Conservation (phyloP, 495 filamentous ascomycete genomes). For the Hypoxylon cercidicola region DNA sequence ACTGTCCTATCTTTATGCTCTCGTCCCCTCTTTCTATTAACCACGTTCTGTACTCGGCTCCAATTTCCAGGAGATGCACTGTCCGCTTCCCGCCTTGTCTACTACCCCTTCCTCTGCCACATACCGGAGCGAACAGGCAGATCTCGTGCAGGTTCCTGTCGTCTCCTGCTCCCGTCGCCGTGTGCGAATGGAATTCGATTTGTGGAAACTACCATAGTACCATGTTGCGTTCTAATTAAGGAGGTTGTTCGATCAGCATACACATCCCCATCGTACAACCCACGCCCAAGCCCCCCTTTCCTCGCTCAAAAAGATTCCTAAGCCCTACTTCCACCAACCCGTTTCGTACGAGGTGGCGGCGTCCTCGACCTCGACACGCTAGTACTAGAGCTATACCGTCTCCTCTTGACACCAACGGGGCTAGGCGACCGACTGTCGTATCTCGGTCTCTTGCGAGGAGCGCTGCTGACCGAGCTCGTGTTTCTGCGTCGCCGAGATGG, state of each 20-base stretch:
- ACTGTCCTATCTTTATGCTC: no score
- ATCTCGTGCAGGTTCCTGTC: no score
- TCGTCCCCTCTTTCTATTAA: no score
- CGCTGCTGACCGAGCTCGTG: slow-evolving; percentile 37
- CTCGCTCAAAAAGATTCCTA: slow-evolving; percentile 3
- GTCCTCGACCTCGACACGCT: slow-evolving; percentile 27
- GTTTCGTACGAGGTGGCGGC: slow-evolving; percentile 34
- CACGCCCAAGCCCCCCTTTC: not conserved
- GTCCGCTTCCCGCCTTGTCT: no score
- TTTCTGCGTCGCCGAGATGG: slow-evolving; percentile 25
- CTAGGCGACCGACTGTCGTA: slow-evolving; percentile 33
- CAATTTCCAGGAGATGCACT: no score
- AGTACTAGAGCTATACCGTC: slow-evolving; percentile 45
- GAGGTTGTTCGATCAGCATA: not conserved
- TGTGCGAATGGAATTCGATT: no score
- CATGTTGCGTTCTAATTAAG: no score
- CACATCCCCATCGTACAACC: not conserved
- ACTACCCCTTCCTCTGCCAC: no score
- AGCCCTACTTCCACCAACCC: slow-evolving; percentile 18
- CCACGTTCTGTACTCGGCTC: no score
- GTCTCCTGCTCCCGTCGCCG: no score
- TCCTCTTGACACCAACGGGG: slow-evolving; percentile 35
- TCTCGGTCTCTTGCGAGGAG: slow-evolving; percentile 29
- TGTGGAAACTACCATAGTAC: no score
- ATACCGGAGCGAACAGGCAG: no score